Evolutionary conservation across 108 stramenopile species (phyloP), one percentile per base, ranked within the genome.

Genomic region (Stephanodiscus triporus): DNA sequence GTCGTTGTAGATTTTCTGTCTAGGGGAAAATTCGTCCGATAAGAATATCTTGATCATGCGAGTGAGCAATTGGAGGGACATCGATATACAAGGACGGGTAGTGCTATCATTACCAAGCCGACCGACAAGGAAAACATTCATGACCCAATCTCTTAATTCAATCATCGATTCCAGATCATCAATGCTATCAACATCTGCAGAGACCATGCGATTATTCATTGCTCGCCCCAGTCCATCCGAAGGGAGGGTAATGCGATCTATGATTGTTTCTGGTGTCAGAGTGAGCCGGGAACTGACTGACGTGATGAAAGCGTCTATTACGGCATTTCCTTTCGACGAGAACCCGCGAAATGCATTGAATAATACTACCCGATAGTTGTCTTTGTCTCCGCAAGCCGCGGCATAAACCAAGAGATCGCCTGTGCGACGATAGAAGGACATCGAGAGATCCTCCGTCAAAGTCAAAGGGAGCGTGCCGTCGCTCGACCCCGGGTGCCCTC

Each of bases 91-190:
- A 19, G 4, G 26, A 13, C 0, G 27, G 16, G 55, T 22, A 24
- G 37, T 36, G 32, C 62, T 1, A 34, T 19, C 40, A 24, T 27
- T 26, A 9, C 40, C 54, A 8, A 79, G 59, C 36, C 51, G 62
- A 9, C 26, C 32, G 22, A 43, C 20, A 32, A 76, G 45, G 27
- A 63, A 69, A 23, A 22, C 19, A 45, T 26, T 47, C 22, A 76
- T 24, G 5, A 68, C 62, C 50, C 57, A 69, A 36, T 69, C 76
- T 68, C 76, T 67, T 9, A 68, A 61, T 16, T n/a, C n/a, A 3
- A 68, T 29, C 14, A 69, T 66, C 61, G 36, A 38, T 26, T 57
- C 57, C 19, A 24, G 9, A 26, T 56, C 61, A 63, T 43, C 48
- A 32, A 62, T 36, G 3, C 19, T 11, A 32, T 50, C 23, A 37